These are phyloP conservation scores for Verticillium isaacii DNA, from an alignment of 2,329 filamentous ascomycete species.

Conservation along the genomic window DNA sequence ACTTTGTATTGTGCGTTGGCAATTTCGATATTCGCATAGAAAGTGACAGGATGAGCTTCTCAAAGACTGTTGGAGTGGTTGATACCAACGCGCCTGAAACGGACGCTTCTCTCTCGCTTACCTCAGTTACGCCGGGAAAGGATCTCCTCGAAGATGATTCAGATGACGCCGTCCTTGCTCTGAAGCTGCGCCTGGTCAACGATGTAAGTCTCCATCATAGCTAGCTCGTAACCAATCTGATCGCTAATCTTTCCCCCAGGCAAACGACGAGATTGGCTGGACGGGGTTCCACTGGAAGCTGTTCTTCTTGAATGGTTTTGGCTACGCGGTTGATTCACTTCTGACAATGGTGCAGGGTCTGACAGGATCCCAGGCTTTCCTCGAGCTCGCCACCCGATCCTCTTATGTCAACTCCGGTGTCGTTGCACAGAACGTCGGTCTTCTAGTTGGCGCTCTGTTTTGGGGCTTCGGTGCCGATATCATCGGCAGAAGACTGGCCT, in stretches of 20 bases:
- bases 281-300: conserved; percentile 45
- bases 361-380: conserved; percentile 51
- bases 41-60: no score
- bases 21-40: no score
- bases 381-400: conserved; percentile 55
- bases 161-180: no score
- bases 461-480: conserved; percentile 66
- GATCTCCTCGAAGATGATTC: no score
- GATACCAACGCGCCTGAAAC: no score
- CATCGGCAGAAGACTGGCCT: conserved; percentile 63
- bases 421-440: conserved; percentile 23
- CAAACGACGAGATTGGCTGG: conserved; percentile 44
- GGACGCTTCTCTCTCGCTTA: no score
- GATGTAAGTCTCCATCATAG: no score
- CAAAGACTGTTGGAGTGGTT: no score
- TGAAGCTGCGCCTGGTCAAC: no score
- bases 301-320: conserved; percentile 48
- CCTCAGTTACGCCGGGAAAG: no score
- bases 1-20: no score
- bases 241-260: conserved; percentile 11
- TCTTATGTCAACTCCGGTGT: conserved; percentile 37
- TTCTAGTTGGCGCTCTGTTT: conserved; percentile 55
- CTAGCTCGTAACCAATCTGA: no score
- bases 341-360: conserved; percentile 24
- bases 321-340: conserved; percentile 28